Evolutionary conservation across 169 alveolate species (phyloP).

Genomic region (Plasmodium berghei): DNA sequence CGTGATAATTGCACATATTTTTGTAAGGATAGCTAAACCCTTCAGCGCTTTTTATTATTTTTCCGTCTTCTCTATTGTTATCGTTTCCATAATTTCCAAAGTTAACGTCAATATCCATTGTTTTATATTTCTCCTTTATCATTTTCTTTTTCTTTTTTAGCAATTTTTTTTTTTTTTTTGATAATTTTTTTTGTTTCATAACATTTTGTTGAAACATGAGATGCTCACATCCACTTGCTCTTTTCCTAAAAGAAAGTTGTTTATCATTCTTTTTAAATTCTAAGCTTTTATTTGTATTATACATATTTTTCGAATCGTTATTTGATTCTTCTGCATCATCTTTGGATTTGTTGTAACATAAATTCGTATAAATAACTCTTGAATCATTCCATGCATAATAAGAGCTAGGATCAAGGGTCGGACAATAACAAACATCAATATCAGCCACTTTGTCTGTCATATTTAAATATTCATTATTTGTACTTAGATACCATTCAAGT

Average conservation of each 20-base stretch:
- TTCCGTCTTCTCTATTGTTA: neutral
- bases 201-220: constrained; percentile 72
- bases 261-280: constrained; percentile 45
- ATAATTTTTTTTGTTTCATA: constrained; percentile 48
- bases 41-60: neutral
- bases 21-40: constrained; percentile 7
- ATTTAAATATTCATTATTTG: constrained; percentile 78
- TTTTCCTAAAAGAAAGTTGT: constrained; percentile 57
- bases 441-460: constrained; percentile 79
- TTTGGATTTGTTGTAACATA: constrained; percentile 64
- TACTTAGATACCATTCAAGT: constrained; percentile 79
- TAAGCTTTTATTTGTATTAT: constrained; percentile 9
- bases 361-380: constrained; percentile 77
- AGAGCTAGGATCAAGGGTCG: constrained; percentile 78
- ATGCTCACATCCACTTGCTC: constrained; percentile 78
- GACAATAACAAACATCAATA: constrained; percentile 81
- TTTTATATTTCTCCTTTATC: constrained; percentile 19
- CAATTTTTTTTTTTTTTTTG: constrained; percentile 53
- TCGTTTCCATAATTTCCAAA: neutral
- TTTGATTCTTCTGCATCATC: constrained; percentile 33
- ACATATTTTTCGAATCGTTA: constrained; percentile 9
- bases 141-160: constrained; percentile 41
- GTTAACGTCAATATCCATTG: neutral
- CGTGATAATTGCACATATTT: neutral
- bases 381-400: constrained; percentile 84